Base-by-base conservation (phyloP, 805 yeast species). In the Zygosaccharomyces gambellarensis region DNA sequence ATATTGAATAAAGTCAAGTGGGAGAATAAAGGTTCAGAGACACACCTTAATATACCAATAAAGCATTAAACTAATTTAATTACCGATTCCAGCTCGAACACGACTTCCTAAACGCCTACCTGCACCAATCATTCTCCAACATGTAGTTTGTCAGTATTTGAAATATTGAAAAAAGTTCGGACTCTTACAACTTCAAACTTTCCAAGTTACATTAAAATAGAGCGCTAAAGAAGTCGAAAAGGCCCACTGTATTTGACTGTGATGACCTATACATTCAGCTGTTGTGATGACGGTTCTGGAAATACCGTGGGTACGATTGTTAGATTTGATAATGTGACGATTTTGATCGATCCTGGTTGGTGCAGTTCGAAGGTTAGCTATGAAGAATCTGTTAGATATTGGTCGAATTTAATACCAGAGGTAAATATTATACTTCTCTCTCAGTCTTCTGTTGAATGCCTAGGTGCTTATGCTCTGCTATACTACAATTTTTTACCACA, bases 311-410 rank as follows among this genome's bases (percentile, higher is more conserved):
- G 83, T 2, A 72, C 83, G 10, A 54, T 83, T 22, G 58, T 85
- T 22, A 72, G 76, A 14, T 81, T 85, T 59, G 89, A 83, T 42
- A 70, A 70, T 43, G 75, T 81, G 25, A 76, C 75, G 29, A 71
- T 85, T 2, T 62, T 85, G 41, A 82, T 88, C 0, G 94, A 86
- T 57, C 90, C 90, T 0, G 80, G 83, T 2, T 86, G 92, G 92
- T 79, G 81, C 58, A 86, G 87, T 2, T 55, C 63, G 9, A 59
- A 71, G 1, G 71, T 72, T 42, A 53, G 77, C 1, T 61, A 72
- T 46, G 58, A 56, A 10, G 61, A 55, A 4, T 50, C 61, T 23
- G 54, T 64, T 5, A 36, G 50, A 1, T 74, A 69, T 52, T 65
- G 81, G 56, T 76, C 76, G 7, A 55, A 64, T 0, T 59, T 77